Percentiles rank a stretch among this genome's conserved stretches.
Evolutionary conservation across 2,329 filamentous ascomycete species (phyloP).

Genomic region (Cordyceps farinosa): DNA sequence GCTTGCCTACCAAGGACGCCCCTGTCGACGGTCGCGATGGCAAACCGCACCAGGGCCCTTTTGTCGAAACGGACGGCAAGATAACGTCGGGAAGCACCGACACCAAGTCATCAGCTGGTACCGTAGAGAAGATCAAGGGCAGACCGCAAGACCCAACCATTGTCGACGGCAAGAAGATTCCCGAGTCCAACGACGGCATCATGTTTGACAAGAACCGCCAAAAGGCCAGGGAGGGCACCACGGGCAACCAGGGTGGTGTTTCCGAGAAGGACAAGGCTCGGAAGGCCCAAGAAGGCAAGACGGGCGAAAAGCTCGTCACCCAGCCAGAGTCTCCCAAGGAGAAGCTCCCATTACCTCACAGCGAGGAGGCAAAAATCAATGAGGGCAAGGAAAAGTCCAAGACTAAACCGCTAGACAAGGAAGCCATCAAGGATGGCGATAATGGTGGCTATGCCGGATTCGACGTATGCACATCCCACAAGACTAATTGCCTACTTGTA

Average conservation of each 20-base stretch:
- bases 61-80: constrained; percentile 54
- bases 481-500: no score
- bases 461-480: constrained; percentile 34
- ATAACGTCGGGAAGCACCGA: constrained; percentile 31
- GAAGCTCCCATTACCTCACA: constrained; percentile 74
- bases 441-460: constrained; percentile 35
- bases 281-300: constrained; percentile 63
- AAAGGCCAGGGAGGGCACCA: constrained; percentile 77
- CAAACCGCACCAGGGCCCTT: constrained; percentile 85
- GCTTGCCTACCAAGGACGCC: constrained; percentile 63
- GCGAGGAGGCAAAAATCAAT: constrained; percentile 68
- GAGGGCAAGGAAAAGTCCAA: constrained; percentile 38
- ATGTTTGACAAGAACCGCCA: constrained; percentile 84
- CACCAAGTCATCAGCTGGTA: constrained; percentile 20
- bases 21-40: constrained; percentile 92
- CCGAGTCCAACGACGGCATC: constrained; percentile 70
- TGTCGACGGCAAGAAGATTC: constrained; percentile 59
- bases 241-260: constrained; percentile 84
- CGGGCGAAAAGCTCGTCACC: constrained; percentile 64
- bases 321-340: constrained; percentile 82
- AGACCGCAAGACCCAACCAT: constrained; percentile 50
- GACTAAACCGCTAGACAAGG: constrained; percentile 35
- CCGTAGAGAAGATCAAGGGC: constrained; percentile 42
- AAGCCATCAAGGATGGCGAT: constrained; percentile 40
- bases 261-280: constrained; percentile 79